Evolutionary conservation across 768 basidiomycete species (phyloP).

Genomic region (Leccinum pellstonianum): DNA sequence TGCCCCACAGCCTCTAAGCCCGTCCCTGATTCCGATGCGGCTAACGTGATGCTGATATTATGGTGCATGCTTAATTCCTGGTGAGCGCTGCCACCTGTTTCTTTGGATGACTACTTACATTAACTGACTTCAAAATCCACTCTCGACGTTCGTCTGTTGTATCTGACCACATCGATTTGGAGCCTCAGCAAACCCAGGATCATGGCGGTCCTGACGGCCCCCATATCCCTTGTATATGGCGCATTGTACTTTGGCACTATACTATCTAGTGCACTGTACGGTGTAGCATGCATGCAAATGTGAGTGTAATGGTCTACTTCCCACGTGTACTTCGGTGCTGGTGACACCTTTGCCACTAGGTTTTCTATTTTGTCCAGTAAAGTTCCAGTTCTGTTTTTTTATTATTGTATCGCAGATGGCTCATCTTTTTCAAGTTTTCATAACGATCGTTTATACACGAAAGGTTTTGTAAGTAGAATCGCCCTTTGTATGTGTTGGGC

Average conservation of each 20-base stretch:
- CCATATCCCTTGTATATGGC: background rate
- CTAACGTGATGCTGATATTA: too few species aligned
- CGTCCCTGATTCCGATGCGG: too few species aligned
- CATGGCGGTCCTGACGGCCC: background rate
- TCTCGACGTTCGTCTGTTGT: background rate
- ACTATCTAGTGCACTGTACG: background rate
- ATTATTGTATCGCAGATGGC: background rate
- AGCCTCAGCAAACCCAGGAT: background rate
- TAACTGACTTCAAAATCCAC: background rate
- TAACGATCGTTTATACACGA: background rate
- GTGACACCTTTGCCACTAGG: background rate
- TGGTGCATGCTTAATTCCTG: background rate
- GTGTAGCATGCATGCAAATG: background rate
- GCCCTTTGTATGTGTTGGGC: too few species aligned
- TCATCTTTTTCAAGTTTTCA: background rate
- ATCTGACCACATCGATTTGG: background rate
- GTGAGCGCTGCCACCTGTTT: background rate
- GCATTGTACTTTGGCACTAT: background rate
- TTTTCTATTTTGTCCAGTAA: background rate
- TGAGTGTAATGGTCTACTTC: background rate
- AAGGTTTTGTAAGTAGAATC: background rate
- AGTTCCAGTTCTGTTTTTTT: background rate
- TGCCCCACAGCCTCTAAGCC: too few species aligned
- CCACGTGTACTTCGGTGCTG: background rate
- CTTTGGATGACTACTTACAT: background rate